Base-by-base conservation (phyloP, 768 basidiomycete species). In the Boletus reticulatus region DNA sequence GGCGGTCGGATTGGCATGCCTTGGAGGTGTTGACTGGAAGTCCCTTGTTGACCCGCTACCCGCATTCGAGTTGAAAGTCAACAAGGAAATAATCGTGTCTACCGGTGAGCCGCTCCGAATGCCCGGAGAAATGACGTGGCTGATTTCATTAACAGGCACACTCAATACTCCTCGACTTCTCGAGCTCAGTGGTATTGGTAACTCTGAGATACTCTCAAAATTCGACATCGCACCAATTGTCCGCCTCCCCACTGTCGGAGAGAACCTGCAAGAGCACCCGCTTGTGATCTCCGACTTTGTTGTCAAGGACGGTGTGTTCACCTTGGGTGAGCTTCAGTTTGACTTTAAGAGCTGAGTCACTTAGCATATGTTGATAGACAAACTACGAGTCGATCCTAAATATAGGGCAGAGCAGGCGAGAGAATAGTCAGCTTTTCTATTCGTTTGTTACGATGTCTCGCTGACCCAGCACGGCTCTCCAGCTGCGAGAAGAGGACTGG, bases 251-350 rank as follows among this genome's bases (percentile, higher is more conserved):
- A n/a, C 43, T 32, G 62, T 63, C 7, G 62, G 62, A 11, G 59
- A 65, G 52, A 63, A 63, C 39, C 38, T 63, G 38, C 62, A 63
- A 32, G 62, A 63, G 22, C 62, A 63, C 20, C 54, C 58, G 22
- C 27, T 1, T 36, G 17, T 64, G n/a, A 7, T 43, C 38, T 51
- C 43, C 10, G 60, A 61, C n/a, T 61, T 61, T 39, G 39, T 62
- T 31, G 60, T 61, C 36, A 57, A 61, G 19, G 36, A 62, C 0
- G 39, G 43, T 19, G 34, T 61, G 6, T 57, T 61, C 34, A 61
- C 60, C 32, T n/a, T 61, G 9, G 60, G 60, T 61, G 16, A 46
- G 55, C n/a, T 29, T 24, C 13, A 20, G 20, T 45, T 51, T 4
- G 20, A 41, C 2, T 10, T 29, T 20, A 2, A 37, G 13, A 4